These are phyloP conservation scores for Annulohypoxylon nitens DNA, from an alignment of 495 filamentous ascomycete genomes.

Conservation along the genomic window DNA sequence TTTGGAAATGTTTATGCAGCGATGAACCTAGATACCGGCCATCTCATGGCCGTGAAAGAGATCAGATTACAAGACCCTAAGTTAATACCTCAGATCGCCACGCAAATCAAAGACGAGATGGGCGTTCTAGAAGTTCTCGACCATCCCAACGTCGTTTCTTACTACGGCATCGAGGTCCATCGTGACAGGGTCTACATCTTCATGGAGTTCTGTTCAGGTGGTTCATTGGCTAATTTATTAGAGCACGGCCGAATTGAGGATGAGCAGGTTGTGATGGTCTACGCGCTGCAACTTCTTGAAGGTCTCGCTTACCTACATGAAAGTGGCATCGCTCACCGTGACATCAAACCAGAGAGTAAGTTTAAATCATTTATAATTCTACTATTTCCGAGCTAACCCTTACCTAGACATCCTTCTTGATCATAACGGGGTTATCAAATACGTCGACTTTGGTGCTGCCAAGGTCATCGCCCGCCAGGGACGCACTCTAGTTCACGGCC, in stretches of 20 bases:
- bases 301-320: slow-evolving; percentile 96
- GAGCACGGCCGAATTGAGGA: slow-evolving; percentile 98
- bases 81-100: slow-evolving; percentile 90
- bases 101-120: slow-evolving; percentile 97
- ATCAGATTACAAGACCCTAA: slow-evolving; percentile 97
- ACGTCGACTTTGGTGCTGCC: slow-evolving; percentile 97
- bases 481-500: slow-evolving; percentile 79
- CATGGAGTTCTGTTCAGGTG: slow-evolving; percentile 98
- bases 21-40: slow-evolving; percentile 95
- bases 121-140: slow-evolving; percentile 92
- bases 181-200: slow-evolving; percentile 99
- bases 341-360: slow-evolving; percentile 98
- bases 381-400: slow-evolving; percentile 18
- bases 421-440: slow-evolving; percentile 98
- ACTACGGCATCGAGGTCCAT: slow-evolving; percentile 98
- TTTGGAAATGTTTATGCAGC: slow-evolving; percentile 98
- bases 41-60: slow-evolving; percentile 98
- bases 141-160: slow-evolving; percentile 97
- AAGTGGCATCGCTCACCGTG: slow-evolving; percentile 89
- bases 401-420: slow-evolving; percentile 89
- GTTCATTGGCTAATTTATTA: slow-evolving; percentile 88
- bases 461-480: slow-evolving; percentile 97
- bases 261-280: slow-evolving; percentile 98
- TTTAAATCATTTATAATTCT: slow-evolving; percentile 27
- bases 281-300: slow-evolving; percentile 94